Evolutionary conservation across 257 asterid species (phyloP), one percentile per base, ranked within the genome.

Genomic region (Gentiana macrophylla): DNA sequence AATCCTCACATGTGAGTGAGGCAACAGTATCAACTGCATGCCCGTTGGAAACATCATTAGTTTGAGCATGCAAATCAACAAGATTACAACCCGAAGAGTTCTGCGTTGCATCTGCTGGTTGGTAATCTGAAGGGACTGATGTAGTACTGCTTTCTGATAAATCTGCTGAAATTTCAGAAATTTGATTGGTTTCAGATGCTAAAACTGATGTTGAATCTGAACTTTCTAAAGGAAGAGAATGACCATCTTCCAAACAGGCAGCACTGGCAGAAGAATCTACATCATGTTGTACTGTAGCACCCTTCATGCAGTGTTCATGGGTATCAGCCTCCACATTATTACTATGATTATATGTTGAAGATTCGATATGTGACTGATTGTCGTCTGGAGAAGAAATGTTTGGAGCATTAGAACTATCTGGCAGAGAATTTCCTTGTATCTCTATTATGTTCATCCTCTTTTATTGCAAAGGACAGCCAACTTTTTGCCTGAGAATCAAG

Each of bases 381-480:
- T 75, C 75, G 37, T 59, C 55, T 32, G 65, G 57, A 47, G 80
- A 60, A 37, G 76, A 62, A 12, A 68, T 49, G 49, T 58, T 66
- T 36, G 84, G 74, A 35, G 68, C 59, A 41, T 62, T 68, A 59
- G 81, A 56, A 55, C 81, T 64, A 63, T 74, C 80, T 32, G 71
- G 52, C 58, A 73, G 69, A 63, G 74, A 63, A 68, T 68, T 72
- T 66, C 62, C 81, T 12, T 58, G 56, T 13, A 51, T 49, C 53
- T 45, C 59, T 66, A 74, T 72, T 57, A 65, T 70, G 52, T 72
- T 84, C 75, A 61, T 74, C 91, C 74, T 80, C 94, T 96, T 86
- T 90, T 64, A 68, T 60, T 55, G 72, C 15, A 50, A 64, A 50
- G 63, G 44, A 24, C 24, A 24, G 24, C 24, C 24, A 24, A 24